Base-by-base conservation (phyloP, 2,329 filamentous ascomycete genomes). In the Phaeoacremonium minimum region DNA sequence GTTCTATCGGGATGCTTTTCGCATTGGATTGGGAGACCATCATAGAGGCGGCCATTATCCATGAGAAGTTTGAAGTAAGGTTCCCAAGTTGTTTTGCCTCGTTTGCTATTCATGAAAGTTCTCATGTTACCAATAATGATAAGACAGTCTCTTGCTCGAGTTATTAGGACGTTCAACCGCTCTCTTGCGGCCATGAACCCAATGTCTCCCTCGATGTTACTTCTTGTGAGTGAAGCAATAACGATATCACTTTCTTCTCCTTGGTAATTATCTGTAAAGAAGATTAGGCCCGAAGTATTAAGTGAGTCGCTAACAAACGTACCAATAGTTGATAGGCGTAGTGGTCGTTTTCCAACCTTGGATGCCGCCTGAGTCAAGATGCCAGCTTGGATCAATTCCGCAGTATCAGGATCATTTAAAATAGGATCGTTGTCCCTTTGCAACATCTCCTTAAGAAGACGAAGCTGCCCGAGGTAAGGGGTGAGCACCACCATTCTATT, bases 181-280 rank as follows among this genome's bases (percentile, higher is more conserved):
- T 89, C 75, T 0, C 76, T 75, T 0, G 80, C 66, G 0, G 63
- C 51, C 67, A 89, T 78, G 52, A 89, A 89, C 0, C 85, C 85
- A 18, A 88, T 85, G 2, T 87, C 78, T 0, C 75, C 72, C 0
- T 51, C 49, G 0, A 48, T 39, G 43, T 89, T 89, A 52, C 83
- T 84, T 5, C 85, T 64, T 0, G 82, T 86, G 9, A 89, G 55
- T 0, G 80, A 83, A 0, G 66, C 75, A 7, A 90, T 72, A 0
- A 88, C 79, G 13, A 90, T 82, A 2, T 88, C 77, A 26, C 76
- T 80, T 45, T 90, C 85, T 49, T 89, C 85, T 2, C 85, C 84
- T 52, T 89, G 85, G 39, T 85, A 90, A 42, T 89, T 89, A 43
- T 89, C 84, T 82, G 41, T 15, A 16, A 8, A 32, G 31, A 28